These are phyloP conservation scores for Mycena epipterygia DNA, from an alignment of 768 basidiomycete species.

Conservation along the genomic window DNA sequence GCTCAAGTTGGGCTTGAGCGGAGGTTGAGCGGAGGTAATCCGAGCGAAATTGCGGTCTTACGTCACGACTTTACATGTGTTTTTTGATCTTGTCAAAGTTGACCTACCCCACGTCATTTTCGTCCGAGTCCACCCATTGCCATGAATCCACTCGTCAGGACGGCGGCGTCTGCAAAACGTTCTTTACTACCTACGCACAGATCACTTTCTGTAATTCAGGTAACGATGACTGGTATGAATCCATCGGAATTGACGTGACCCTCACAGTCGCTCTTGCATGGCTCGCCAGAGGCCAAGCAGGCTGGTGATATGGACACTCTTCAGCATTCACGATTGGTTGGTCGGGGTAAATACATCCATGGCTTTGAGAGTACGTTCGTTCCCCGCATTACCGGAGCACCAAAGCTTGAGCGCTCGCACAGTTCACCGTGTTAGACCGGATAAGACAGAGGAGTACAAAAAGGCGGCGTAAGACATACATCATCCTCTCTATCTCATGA, in stretches of 20 bases:
- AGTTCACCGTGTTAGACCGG: constrained; percentile 92
- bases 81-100: neutral
- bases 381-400: neutral
- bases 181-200: constrained; percentile 48
- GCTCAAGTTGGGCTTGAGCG: too few species aligned
- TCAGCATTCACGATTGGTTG: constrained; percentile 91
- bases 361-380: constrained; percentile 82
- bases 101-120: neutral
- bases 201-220: constrained; percentile 73
- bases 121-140: constrained; percentile 1
- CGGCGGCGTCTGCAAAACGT: constrained; percentile 25
- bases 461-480: constrained; percentile 78
- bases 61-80: constrained; percentile 6
- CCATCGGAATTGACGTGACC: constrained; percentile 39
- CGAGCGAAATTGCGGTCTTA: neutral
- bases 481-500: neutral
- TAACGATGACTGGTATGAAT: constrained; percentile 45
- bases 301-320: constrained; percentile 82
- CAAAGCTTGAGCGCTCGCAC: constrained; percentile 31
- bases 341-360: constrained; percentile 94
- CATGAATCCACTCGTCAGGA: constrained; percentile 33
- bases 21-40: too few species aligned
- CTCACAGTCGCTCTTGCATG: constrained; percentile 87
- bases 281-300: constrained; percentile 90
- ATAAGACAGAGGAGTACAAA: constrained; percentile 87